Conservation (phyloP, 495 filamentous ascomycete species). For the Amorphotheca resinae region DNA sequence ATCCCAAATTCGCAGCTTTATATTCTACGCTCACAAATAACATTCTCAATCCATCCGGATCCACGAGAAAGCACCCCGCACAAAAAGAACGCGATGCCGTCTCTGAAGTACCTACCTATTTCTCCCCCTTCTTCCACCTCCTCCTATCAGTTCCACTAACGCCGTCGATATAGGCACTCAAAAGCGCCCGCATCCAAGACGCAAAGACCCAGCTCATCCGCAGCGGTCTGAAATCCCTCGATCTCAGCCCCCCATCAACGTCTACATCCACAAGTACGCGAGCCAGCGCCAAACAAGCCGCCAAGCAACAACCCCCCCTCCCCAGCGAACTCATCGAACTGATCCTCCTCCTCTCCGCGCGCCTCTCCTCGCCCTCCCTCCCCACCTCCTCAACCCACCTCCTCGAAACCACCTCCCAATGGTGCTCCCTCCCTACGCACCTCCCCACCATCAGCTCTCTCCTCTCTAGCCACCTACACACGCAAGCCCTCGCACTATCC, state of each 20-base stretch:
- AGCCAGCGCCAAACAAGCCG: slow-evolving; percentile 1
- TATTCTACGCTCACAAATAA: slow-evolving; percentile 46
- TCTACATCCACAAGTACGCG: background rate
- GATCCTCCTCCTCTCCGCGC: slow-evolving; percentile 17
- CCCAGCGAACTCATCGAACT: slow-evolving; percentile 16
- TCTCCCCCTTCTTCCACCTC: background rate
- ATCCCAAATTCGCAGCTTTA: slow-evolving; percentile 51
- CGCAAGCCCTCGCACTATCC: slow-evolving; percentile 28
- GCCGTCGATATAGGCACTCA: slow-evolving; percentile 3
- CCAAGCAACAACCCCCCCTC: slow-evolving; percentile 5
- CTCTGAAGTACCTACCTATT: slow-evolving; percentile 30
- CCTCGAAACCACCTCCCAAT: slow-evolving; percentile 11
- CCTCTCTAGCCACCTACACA: slow-evolving; percentile 28
- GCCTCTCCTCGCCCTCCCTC: slow-evolving; percentile 1
- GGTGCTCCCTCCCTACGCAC: slow-evolving; percentile 18
- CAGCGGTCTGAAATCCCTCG: slow-evolving; percentile 8
- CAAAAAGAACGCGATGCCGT: slow-evolving; percentile 41
- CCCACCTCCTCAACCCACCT: background rate
- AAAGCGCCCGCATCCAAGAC: slow-evolving; percentile 3
- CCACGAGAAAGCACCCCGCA: slow-evolving; percentile 40
- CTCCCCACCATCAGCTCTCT: slow-evolving; percentile 29
- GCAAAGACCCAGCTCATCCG: slow-evolving; percentile 13
- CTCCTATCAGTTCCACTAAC: background rate
- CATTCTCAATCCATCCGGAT: slow-evolving; percentile 48
- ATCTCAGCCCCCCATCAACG: slow-evolving; percentile 6